Conservation (phyloP, 306 rosid genomes). For the Glycine latifolia region DNA sequence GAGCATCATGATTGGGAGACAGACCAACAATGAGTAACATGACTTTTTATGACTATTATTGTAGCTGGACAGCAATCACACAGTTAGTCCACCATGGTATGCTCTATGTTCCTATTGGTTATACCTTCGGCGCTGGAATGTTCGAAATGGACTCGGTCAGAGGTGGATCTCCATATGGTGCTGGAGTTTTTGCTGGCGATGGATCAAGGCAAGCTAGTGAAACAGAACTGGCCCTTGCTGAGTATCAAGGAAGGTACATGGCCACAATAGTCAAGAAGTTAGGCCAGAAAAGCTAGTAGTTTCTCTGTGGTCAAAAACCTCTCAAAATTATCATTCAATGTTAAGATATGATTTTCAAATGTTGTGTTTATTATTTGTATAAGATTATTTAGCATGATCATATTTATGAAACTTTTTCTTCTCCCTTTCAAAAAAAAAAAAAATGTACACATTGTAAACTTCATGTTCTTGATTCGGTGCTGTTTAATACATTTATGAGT, state of each 20-base stretch:
- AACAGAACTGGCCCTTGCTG: slow-evolving; percentile 69
- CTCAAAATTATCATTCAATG: slow-evolving; percentile 11
- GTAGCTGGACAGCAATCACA: slow-evolving; percentile 87
- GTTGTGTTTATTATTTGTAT: slow-evolving; percentile 40
- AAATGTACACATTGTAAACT: slow-evolving; percentile 41
- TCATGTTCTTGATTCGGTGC: slow-evolving; percentile 11
- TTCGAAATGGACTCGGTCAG: slow-evolving; percentile 65
- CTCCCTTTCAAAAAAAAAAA: not conserved
- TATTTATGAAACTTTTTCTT: slow-evolving; percentile 17
- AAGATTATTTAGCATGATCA: slow-evolving; percentile 12
- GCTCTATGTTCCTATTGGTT: slow-evolving; percentile 84
- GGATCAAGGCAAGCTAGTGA: slow-evolving; percentile 71
- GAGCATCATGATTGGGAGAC: slow-evolving; percentile 33
- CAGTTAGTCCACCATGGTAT: slow-evolving; percentile 87
- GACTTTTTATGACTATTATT: slow-evolving; percentile 14
- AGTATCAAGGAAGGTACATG: slow-evolving; percentile 84
- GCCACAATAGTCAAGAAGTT: slow-evolving; percentile 67
- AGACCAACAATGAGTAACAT: slow-evolving; percentile 21
- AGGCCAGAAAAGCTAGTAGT: slow-evolving; percentile 42
- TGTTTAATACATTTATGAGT: not conserved
- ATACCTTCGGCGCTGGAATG: slow-evolving; percentile 77
- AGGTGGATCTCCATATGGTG: slow-evolving; percentile 89
- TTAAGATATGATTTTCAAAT: slow-evolving; percentile 34
- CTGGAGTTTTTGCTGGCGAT: slow-evolving; percentile 76
- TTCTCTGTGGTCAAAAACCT: slow-evolving; percentile 5